Conservation (phyloP, 352 stramenopile species). For the Globisporangium cederbergense region DNA sequence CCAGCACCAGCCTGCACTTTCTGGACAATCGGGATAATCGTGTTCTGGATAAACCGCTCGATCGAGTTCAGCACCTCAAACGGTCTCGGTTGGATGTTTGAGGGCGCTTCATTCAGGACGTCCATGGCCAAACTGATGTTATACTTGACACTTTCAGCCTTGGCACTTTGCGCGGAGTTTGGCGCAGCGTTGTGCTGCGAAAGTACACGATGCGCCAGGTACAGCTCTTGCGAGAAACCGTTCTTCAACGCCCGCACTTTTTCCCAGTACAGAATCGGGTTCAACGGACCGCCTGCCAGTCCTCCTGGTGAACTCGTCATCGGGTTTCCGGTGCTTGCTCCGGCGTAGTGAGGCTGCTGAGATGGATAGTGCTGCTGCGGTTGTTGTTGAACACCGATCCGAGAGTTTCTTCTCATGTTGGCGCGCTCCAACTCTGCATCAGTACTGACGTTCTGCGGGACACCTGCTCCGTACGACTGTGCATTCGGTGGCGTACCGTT, state of each 20-base stretch:
- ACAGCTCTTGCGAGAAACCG: conserved; percentile 43
- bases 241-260: conserved; percentile 57
- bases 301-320: conserved; percentile 15
- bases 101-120: conserved; percentile 50
- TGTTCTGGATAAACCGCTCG: conserved; percentile 77
- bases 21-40: conserved; percentile 70
- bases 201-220: conserved; percentile 60
- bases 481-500: conserved; percentile 27
- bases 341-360: conserved; percentile 21
- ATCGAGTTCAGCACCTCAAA: conserved; percentile 75
- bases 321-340: conserved; percentile 10
- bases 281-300: conserved; percentile 19
- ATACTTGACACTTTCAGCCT: conserved; percentile 77
- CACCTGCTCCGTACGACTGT: conserved; percentile 16
- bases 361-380: conserved; percentile 23
- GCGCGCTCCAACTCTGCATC: conserved; percentile 55
- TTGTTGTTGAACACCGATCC: conserved; percentile 19
- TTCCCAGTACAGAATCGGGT: conserved; percentile 66
- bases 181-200: conserved; percentile 57
- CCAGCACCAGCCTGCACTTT: conserved; percentile 37
- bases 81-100: conserved; percentile 47
- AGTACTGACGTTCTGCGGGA: conserved; percentile 25
- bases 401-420: conserved; percentile 32
- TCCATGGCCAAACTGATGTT: conserved; percentile 74
- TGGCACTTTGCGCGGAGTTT: conserved; percentile 60